Conservation (phyloP, 768 basidiomycete genomes). For the Lanmaoa pseudosensibilis region DNA sequence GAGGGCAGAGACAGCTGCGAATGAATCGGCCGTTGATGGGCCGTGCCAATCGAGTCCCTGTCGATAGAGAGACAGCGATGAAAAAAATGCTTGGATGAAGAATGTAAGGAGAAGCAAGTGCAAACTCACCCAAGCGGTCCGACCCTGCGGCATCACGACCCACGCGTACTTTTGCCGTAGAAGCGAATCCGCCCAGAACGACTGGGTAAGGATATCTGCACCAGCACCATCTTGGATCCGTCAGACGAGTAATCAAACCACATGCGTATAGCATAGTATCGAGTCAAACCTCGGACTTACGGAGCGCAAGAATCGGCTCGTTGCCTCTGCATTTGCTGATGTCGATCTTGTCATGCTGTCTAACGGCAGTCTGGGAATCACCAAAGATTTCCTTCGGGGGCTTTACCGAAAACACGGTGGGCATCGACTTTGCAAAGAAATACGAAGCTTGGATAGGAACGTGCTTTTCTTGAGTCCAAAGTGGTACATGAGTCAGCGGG, state of each 20-base stretch:
- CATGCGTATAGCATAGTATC: neutral
- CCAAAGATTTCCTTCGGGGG: constrained; percentile 47
- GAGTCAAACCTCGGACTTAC: constrained; percentile 38
- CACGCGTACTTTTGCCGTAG: constrained; percentile 62
- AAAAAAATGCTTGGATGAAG: neutral
- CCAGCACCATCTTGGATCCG: constrained; percentile 77
- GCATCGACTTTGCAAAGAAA: constrained; percentile 53
- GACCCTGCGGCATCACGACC: constrained; percentile 80
- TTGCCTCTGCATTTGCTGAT: constrained; percentile 18
- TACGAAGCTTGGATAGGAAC: constrained; percentile 55
- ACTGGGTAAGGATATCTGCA: constrained; percentile 57
- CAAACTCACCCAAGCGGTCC: constrained; percentile 72
- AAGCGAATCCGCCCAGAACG: constrained; percentile 66
- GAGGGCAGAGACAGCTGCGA: constrained; percentile 61
- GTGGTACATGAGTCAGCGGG: constrained; percentile 44
- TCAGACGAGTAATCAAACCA: constrained; percentile 1
- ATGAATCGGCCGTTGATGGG: constrained; percentile 70
- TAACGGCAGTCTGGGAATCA: neutral
- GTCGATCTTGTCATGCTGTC: neutral
- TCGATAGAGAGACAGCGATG: neutral
- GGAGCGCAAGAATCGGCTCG: constrained; percentile 62
- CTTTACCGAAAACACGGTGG: constrained; percentile 56
- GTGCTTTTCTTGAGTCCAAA: constrained; percentile 39
- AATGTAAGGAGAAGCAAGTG: neutral
- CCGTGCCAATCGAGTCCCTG: constrained; percentile 95